phyloP scores from a whole-genome alignment of 1,139 yeast species.

The Suhomyces bokatorum region DNA sequence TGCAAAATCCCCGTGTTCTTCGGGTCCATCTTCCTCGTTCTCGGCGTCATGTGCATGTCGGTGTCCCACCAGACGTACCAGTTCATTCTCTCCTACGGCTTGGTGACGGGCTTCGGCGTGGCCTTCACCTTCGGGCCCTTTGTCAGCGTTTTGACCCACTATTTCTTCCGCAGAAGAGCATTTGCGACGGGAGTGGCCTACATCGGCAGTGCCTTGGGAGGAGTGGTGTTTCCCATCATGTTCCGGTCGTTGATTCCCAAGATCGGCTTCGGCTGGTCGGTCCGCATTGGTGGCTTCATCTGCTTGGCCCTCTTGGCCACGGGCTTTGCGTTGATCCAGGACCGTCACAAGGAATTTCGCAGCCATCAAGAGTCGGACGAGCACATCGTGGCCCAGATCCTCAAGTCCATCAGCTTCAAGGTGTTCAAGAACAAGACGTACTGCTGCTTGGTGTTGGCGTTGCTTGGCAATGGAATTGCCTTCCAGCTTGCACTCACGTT shows the following conservation, averaged over 20 bases:
- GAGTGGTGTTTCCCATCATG: slow-evolving; percentile 28
- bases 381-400: slow-evolving; percentile 16
- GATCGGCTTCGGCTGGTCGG: slow-evolving; percentile 34
- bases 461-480: slow-evolving; percentile 35
- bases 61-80: slow-evolving; percentile 25
- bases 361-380: background rate
- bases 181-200: slow-evolving; percentile 28
- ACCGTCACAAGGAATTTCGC: slow-evolving; percentile 24
- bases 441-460: slow-evolving; percentile 27
- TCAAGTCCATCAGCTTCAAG: slow-evolving; percentile 28
- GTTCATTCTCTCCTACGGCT: slow-evolving; percentile 26
- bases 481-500: slow-evolving; percentile 28
- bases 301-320: slow-evolving; percentile 18
- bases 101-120: slow-evolving; percentile 26
- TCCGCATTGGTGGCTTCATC: slow-evolving; percentile 28
- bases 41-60: slow-evolving; percentile 28
- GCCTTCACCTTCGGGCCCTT: slow-evolving; percentile 29
- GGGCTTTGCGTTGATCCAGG: slow-evolving; percentile 22
- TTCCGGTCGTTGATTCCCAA: slow-evolving; percentile 23
- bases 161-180: slow-evolving; percentile 24
- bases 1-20: slow-evolving; percentile 19
- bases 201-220: slow-evolving; percentile 34
- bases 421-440: slow-evolving; percentile 29
- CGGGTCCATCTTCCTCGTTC: slow-evolving; percentile 20
- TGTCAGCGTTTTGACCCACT: slow-evolving; percentile 27